These are phyloP conservation scores for Gossypium raimondii DNA, from an alignment of 345 rosid genomes.

Conservation along the genomic window DNA sequence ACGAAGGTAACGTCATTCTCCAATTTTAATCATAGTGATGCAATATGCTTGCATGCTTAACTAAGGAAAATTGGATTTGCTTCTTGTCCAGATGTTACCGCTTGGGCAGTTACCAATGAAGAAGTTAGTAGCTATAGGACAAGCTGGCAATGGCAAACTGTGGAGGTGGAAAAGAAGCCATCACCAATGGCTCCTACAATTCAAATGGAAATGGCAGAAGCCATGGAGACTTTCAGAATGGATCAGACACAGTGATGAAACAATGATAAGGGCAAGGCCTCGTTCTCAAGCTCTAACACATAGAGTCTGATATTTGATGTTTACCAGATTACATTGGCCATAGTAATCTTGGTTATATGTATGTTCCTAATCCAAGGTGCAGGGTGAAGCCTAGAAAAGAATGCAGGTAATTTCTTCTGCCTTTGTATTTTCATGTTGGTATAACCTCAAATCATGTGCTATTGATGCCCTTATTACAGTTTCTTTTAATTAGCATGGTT, in stretches of 20 bases:
- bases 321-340: constrained; percentile 17
- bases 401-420: constrained; percentile 40
- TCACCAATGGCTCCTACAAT: constrained; percentile 95
- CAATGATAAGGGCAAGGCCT: constrained; percentile 59
- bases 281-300: constrained; percentile 52
- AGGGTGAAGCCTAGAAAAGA: constrained; percentile 21
- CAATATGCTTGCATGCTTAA: constrained; percentile 10
- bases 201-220: constrained; percentile 99
- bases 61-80: constrained; percentile 12
- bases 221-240: constrained; percentile 97
- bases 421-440: not conserved
- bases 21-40: not conserved
- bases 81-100: constrained; percentile 74
- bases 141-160: constrained; percentile 64
- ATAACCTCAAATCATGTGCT: not conserved
- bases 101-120: constrained; percentile 64
- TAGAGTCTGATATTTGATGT: constrained; percentile 25
- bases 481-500: not conserved
- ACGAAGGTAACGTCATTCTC: constrained; percentile 45
- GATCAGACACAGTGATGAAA: constrained; percentile 86
- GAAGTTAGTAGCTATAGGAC: constrained; percentile 57
- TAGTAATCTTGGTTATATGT: constrained; percentile 24
- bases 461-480: not conserved
- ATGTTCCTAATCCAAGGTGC: not conserved
- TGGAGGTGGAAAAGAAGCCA: constrained; percentile 99